Evolutionary conservation across 2,329 filamentous ascomycete genomes (phyloP), one percentile per base, ranked within the genome.

Genomic region (Trichophyton rubrum): DNA sequence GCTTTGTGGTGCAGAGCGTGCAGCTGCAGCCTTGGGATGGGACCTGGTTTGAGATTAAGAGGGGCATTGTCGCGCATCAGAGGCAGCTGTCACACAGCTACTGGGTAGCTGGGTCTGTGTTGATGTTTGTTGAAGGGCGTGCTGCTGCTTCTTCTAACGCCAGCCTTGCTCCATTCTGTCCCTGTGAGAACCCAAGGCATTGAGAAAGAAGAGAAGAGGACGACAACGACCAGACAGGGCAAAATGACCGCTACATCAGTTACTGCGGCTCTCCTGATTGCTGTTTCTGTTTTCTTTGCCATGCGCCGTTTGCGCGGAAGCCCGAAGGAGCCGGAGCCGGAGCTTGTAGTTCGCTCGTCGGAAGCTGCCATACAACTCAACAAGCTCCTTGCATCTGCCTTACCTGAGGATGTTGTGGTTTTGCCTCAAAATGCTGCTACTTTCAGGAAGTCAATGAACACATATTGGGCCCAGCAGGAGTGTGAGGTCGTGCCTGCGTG

Each of bases 381-480:
- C 55, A 60, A 61, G 49, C 55, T 30, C 35, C 66, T 67, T 30
- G 49, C 58, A 20, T 53, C 58, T 33, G 64, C 64, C 15, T 57
- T 67, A 13, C 66, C 63, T 6, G 27, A 55, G 20, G 60, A 63
- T 15, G 59, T 58, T 33, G 63, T 67, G 59, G 61, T 66, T 30
- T 59, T 66, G 24, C 60, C 63, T 13, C 60, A 61, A 24, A 58
- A 64, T 60, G 56, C 57, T 22, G 47, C 58, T 27, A 61, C 62
- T 38, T 65, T 65, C 49, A 58, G 59, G 41, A 43, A 62, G 51
- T 66, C 63, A 9, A 63, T 68, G 35, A 68, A 67, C 11, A 60
- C 63, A 17, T 67, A 72, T 56, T 72, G 69, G 70, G 71, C 68
- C 2, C 65, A 69, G 61, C 70, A 73, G 59, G 68, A 71, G 40